A percentile compares a stretch with the other conserved stretches of the same genome.
These are phyloP conservation scores for Coemansia sp. DNA, from an alignment of 192 early-diverging fungal genomes.

Conservation along the genomic window DNA sequence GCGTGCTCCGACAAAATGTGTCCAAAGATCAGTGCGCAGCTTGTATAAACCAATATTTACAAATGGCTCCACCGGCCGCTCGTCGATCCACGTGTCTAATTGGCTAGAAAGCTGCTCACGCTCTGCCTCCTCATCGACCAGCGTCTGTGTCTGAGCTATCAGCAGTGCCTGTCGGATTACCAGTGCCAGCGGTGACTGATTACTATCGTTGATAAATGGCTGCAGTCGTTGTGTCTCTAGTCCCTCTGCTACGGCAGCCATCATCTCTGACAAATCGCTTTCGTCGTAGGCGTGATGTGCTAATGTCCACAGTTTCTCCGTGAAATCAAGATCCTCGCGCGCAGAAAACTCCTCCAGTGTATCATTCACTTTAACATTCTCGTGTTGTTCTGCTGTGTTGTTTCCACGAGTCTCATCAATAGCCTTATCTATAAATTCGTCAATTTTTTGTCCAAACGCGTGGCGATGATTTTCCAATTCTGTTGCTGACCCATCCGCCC, in stretches of 20 bases:
- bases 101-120: slow-evolving; percentile 30
- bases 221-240: slow-evolving; percentile 46
- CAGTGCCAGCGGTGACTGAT: slow-evolving; percentile 32
- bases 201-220: slow-evolving; percentile 38
- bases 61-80: slow-evolving; percentile 49
- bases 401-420: slow-evolving; percentile 31
- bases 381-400: slow-evolving; percentile 8
- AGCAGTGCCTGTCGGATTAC: slow-evolving; percentile 32
- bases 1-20: slow-evolving; percentile 32
- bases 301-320: slow-evolving; percentile 47
- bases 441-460: slow-evolving; percentile 23
- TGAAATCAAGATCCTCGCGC: slow-evolving; percentile 47
- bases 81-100: slow-evolving; percentile 47
- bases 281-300: slow-evolving; percentile 35
- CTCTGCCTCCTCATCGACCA: slow-evolving; percentile 30
- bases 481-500: not conserved
- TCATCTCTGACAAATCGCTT: slow-evolving; percentile 34
- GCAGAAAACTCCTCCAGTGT: slow-evolving; percentile 18
- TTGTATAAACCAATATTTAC: slow-evolving; percentile 45
- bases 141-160: slow-evolving; percentile 25
- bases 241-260: slow-evolving; percentile 47
- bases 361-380: slow-evolving; percentile 4
- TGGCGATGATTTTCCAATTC: slow-evolving; percentile 22
- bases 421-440: slow-evolving; percentile 35
- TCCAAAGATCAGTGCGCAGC: slow-evolving; percentile 43